Percentiles rank a stretch among this genome's conserved stretches.
These are phyloP conservation scores for Combretum micranthum DNA, from an alignment of 345 rosid species.

Conservation along the genomic window DNA sequence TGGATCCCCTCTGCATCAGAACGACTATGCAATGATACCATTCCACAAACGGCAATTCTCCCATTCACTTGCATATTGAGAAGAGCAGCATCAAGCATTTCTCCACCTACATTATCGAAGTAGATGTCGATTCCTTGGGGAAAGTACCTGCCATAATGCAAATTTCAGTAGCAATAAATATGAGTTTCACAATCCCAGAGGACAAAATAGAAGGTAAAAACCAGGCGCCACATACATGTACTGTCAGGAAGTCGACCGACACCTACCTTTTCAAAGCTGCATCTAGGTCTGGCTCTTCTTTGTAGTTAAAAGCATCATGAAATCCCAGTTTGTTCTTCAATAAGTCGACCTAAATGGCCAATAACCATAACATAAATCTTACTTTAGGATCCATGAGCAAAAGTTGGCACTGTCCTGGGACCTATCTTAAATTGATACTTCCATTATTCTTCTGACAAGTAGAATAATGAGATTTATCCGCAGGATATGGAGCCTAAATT, in stretches of 20 bases:
- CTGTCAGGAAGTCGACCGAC: background rate
- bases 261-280: slow-evolving; percentile 16
- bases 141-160: background rate
- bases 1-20: background rate
- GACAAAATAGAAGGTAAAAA: too few relatives aligned
- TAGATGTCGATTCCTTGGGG: slow-evolving; percentile 6
- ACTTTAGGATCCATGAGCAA: background rate
- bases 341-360: slow-evolving; percentile 8
- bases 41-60: slow-evolving; percentile 7
- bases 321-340: slow-evolving; percentile 11
- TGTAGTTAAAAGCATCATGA: slow-evolving; percentile 13
- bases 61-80: slow-evolving; percentile 3
- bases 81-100: slow-evolving; percentile 11
- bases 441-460: too few relatives aligned
- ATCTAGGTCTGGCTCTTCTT: slow-evolving; percentile 11
- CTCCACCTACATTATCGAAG: slow-evolving; percentile 12
- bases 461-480: too few relatives aligned
- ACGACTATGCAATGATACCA: slow-evolving; percentile 2
- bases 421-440: background rate
- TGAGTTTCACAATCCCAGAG: background rate
- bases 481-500: too few relatives aligned
- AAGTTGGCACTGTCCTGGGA: background rate
- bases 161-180: background rate
- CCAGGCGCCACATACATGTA: too few relatives aligned
- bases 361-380: background rate